Evolutionary conservation across 2,329 filamentous ascomycete genomes (phyloP), one percentile per base, ranked within the genome.

Genomic region (Botrytis sinoallii): DNA sequence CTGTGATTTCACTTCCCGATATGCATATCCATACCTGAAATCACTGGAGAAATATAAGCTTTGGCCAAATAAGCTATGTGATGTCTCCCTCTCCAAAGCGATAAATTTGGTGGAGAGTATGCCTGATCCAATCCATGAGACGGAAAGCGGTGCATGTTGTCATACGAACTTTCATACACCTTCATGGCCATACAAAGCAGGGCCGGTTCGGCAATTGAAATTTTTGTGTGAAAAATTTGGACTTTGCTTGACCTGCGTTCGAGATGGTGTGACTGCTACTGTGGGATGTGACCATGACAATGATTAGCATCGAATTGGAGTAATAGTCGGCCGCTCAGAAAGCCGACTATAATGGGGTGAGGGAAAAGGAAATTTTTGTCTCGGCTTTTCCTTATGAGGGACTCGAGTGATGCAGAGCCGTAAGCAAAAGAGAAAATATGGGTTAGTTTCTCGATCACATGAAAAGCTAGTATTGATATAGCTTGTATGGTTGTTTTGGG

Each of bases 171-270:
- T 67, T 3, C 67, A 73, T 71, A 38, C 35, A 42, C 60, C 61
- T 64, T 70, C 67, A 64, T 55, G 61, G 60, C 32, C 38, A 38
- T 73, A 73, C 52, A 74, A 73, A 68, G 18, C n/a, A 72, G 8
- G n/a, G 5, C 57, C 57, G 69, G n/a, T 20, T 73, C 10, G 66
- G 73, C 57, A 42, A 60, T 70, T 72, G 40, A 32, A 72, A 42
- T 44, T 10, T 4, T 38, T 65, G 71, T 66, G 70, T 38, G 71
- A 70, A 55, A 69, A 12, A 18, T 67, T 71, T 73, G 73, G 73
- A 32, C 63, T 75, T 72, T 73, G 73, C 18, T 60, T 75, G 35
- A 46, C 67, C 22, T 75, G 75, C 40, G 38, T 75, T 71, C 73
- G 73, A 67, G 61, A 61, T 52, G 70, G 68, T 70, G 16, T 14